Conservation (phyloP, 768 basidiomycete genomes). For the Fomitopsis pulvina region DNA sequence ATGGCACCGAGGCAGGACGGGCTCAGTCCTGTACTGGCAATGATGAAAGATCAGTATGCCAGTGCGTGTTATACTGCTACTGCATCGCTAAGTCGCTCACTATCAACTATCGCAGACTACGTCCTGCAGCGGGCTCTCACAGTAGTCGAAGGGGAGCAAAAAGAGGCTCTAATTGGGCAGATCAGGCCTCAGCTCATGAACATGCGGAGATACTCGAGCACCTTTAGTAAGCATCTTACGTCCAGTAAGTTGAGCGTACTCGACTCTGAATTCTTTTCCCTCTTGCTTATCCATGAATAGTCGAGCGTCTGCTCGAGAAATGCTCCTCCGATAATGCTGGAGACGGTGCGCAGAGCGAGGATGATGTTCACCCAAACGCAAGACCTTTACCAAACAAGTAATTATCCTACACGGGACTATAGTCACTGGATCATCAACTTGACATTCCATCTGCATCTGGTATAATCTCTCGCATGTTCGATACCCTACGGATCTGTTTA, state of each 20-base stretch:
- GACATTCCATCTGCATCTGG: constrained; percentile 5
- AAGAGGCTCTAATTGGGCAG: constrained; percentile 51
- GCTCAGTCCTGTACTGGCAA: constrained; percentile 55
- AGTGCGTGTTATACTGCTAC: constrained; percentile 43
- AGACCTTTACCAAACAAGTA: background rate
- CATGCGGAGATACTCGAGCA: constrained; percentile 67
- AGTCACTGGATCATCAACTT: background rate
- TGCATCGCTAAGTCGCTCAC: background rate
- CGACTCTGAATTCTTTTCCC: background rate
- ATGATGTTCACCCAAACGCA: background rate
- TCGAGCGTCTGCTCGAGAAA: constrained; percentile 65
- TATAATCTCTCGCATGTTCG: constrained; percentile 5
- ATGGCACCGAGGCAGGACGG: constrained; percentile 61
- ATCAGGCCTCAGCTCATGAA: constrained; percentile 61
- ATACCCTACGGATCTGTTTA: constrained; percentile 1
- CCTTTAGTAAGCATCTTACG: constrained; percentile 74
- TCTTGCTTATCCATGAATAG: constrained; percentile 27
- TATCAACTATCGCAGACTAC: constrained; percentile 49
- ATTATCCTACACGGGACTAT: background rate
- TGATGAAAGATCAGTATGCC: constrained; percentile 86
- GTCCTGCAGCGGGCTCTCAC: constrained; percentile 76
- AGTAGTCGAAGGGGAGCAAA: constrained; percentile 67
- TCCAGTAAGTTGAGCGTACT: constrained; percentile 50
- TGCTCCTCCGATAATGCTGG: constrained; percentile 15
- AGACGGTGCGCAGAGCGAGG: background rate